These are phyloP conservation scores for Candida dendrica DNA, from an alignment of 805 yeast genomes.

Conservation along the genomic window DNA sequence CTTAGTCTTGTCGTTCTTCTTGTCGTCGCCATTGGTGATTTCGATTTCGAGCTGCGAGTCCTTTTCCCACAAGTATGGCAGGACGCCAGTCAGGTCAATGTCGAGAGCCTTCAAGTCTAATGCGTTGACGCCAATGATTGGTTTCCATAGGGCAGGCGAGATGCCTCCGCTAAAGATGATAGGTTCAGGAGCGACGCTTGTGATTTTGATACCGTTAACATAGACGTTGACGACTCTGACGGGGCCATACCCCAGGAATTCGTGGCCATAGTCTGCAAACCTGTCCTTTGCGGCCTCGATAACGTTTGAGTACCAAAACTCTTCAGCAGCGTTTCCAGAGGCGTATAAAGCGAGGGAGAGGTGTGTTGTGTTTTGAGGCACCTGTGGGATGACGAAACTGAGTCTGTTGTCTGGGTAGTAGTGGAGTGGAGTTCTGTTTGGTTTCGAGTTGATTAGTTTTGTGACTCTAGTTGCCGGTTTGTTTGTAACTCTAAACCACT, in stretches of 20 bases:
- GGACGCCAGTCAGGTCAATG: slow-evolving; percentile 60
- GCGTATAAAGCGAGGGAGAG: slow-evolving; percentile 48
- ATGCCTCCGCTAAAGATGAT: slow-evolving; percentile 76
- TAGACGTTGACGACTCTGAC: slow-evolving; percentile 58
- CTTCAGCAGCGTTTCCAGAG: slow-evolving; percentile 75
- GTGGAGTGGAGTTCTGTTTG: slow-evolving; percentile 35
- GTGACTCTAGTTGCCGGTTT: slow-evolving; percentile 15
- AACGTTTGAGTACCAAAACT: slow-evolving; percentile 71
- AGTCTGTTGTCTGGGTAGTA: slow-evolving; percentile 37
- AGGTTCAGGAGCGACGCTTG: slow-evolving; percentile 62
- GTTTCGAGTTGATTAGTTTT: slow-evolving; percentile 8
- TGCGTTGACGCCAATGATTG: slow-evolving; percentile 67
- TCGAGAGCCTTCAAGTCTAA: slow-evolving; percentile 68
- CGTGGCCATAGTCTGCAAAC: slow-evolving; percentile 33
- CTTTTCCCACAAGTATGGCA: slow-evolving; percentile 62
- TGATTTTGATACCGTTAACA: slow-evolving; percentile 51
- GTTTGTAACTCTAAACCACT: slow-evolving; percentile 12
- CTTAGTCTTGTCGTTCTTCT: background rate
- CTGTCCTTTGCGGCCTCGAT: slow-evolving; percentile 37
- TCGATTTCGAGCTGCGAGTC: slow-evolving; percentile 37
- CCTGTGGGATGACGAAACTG: slow-evolving; percentile 32
- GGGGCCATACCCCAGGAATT: slow-evolving; percentile 60
- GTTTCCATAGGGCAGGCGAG: slow-evolving; percentile 75
- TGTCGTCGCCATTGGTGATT: slow-evolving; percentile 26
- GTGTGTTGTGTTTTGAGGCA: slow-evolving; percentile 48